Evolutionary conservation across 2,329 filamentous ascomycete species (phyloP), one percentile per base, ranked within the genome.

Genomic region (Cordyceps cateniannulata): DNA sequence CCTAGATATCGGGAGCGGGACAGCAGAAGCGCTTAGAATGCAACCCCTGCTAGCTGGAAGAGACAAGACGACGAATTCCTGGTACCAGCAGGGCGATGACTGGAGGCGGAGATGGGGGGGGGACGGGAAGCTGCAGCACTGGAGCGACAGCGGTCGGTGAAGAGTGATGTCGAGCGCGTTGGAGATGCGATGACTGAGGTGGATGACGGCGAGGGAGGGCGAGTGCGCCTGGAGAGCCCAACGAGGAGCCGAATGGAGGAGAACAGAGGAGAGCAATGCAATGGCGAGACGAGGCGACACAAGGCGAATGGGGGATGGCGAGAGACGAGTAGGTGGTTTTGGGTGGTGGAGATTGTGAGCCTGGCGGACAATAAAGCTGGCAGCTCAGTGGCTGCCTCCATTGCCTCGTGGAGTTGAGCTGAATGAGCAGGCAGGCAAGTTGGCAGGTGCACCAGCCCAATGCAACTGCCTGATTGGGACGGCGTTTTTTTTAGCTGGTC

Each of bases 21-120:
- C 38, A 57, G 35, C 7, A 59, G 56, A 52, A 59, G 56, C 56
- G 56, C 56, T 59, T 59, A 52, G 48, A 45, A 52, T 42, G 56
- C 8, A 35, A 51, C 48, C 56, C 48, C 38, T 59, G 48, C 56
- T 52, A 59, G 56, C 47, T 42, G 27, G 12, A 18, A 22, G 24
- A 48, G 35, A 51, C 54, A 10, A 51, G 56, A 51, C 9, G n/a
- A 47, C 47, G 45, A 38, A 25, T 24, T 54, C 14, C 2, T 42
- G 48, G 48, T 20, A 12, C 6, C 29, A 24, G 32, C 29, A 25
- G 5, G 18, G 44, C 32, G 49, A 58, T 18, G 55, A 45, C 44
- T 40, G 29, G 18, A 20, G 38, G n/a, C n/a, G 27, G 44, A 40
- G 51, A 14, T n/a, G 22, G 9, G 40, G 42, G 25, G 14, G n/a